Conservation (phyloP, 495 filamentous ascomycete genomes). For the Opeltia flavorubescens region DNA sequence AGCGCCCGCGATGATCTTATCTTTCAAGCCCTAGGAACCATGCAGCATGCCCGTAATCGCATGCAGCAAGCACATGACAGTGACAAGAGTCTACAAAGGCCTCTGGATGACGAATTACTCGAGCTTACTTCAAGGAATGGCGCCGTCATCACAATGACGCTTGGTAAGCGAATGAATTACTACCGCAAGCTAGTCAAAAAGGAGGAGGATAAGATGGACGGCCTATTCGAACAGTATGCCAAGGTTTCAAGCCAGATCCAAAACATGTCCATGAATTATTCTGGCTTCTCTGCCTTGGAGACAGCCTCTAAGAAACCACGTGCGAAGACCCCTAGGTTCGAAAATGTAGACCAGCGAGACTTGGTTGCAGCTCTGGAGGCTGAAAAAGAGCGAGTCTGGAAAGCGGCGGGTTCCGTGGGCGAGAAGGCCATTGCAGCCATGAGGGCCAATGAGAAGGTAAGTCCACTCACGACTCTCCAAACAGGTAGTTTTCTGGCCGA, state of each 20-base stretch:
- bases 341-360: not conserved
- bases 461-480: not conserved
- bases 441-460: slow-evolving; percentile 13
- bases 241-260: slow-evolving; percentile 7
- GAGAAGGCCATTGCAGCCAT: slow-evolving; percentile 4
- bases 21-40: not conserved
- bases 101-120: slow-evolving; percentile 9
- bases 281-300: slow-evolving; percentile 5
- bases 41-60: not conserved
- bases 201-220: slow-evolving; percentile 9
- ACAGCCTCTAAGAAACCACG: not conserved
- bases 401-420: slow-evolving; percentile 1
- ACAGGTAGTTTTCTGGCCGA: not conserved
- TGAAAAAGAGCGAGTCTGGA: slow-evolving; percentile 5
- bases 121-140: slow-evolving; percentile 6
- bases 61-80: not conserved
- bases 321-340: not conserved
- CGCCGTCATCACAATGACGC: slow-evolving; percentile 5
- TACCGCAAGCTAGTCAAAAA: slow-evolving; percentile 9
- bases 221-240: slow-evolving; percentile 12
- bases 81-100: not conserved
- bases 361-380: slow-evolving; percentile 6
- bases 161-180: slow-evolving; percentile 12
- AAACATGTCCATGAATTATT: slow-evolving; percentile 3
- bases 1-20: not conserved